These are phyloP conservation scores for Hericium alpestre DNA, from an alignment of 768 basidiomycete genomes.

Conservation along the genomic window DNA sequence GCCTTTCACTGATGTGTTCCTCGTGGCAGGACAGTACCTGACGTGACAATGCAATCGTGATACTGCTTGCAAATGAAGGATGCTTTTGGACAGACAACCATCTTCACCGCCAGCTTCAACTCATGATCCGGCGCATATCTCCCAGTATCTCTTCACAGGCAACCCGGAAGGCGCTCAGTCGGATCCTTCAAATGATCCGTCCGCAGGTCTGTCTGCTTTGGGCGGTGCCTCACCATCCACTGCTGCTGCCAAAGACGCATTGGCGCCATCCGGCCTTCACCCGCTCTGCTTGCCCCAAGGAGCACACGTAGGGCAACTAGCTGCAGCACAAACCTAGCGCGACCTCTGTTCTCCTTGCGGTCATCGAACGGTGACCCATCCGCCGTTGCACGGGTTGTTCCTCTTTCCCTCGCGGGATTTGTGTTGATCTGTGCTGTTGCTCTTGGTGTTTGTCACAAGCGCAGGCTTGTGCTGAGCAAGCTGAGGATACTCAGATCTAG, in stretches of 20 bases:
- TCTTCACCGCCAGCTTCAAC: slow-evolving; percentile 20
- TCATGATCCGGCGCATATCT: slow-evolving; percentile 14
- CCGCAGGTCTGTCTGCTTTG: not conserved
- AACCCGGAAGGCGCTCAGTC: not conserved
- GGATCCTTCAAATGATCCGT: not conserved
- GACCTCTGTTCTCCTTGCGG: slow-evolving; percentile 7
- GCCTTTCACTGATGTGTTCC: slow-evolving; percentile 4
- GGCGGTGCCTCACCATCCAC: too few species aligned
- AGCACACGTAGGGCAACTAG: not conserved
- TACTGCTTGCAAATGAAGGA: slow-evolving; percentile 23
- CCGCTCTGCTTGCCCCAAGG: not conserved
- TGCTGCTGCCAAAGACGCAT: too few species aligned
- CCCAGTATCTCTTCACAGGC: not conserved
- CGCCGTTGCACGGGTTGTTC: slow-evolving; percentile 23
- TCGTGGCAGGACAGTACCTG: slow-evolving; percentile 14
- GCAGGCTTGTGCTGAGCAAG: slow-evolving; percentile 18
- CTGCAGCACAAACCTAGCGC: not conserved
- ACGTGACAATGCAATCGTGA: slow-evolving; percentile 13
- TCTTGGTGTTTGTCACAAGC: slow-evolving; percentile 18
- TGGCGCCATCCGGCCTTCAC: not conserved
- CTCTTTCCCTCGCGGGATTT: slow-evolving; percentile 21
- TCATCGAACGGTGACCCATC: slow-evolving; percentile 17
- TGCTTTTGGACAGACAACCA: slow-evolving; percentile 16
- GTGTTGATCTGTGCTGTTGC: slow-evolving; percentile 19
- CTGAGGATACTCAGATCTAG: slow-evolving; percentile 1